A percentile compares a stretch with the other conserved stretches of the same genome.
These are phyloP conservation scores for Adiantum capillusveneris DNA, from an alignment of 75 land plant species.

Conservation along the genomic window DNA sequence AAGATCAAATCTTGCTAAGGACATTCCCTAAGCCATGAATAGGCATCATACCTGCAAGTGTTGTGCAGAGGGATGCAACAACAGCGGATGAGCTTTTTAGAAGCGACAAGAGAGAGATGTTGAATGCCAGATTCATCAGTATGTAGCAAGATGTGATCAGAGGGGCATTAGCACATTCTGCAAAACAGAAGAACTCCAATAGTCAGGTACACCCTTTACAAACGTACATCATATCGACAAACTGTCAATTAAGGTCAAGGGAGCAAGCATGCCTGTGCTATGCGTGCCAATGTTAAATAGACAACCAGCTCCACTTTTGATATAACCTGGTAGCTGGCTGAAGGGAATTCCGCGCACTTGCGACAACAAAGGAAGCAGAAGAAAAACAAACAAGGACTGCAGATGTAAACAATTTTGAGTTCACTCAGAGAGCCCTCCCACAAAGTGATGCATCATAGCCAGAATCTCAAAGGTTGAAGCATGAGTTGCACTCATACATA, in stretches of 20 bases:
- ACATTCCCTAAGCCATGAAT: too few species aligned
- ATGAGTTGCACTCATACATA: conserved; percentile 9
- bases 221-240: not conserved
- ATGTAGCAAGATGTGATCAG: conserved; percentile 68
- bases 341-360: conserved; percentile 74
- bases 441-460: not conserved
- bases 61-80: conserved; percentile 72
- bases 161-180: conserved; percentile 89
- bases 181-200: too few species aligned
- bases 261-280: not conserved
- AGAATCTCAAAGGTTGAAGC: too few species aligned
- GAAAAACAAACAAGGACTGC: conserved; percentile 79
- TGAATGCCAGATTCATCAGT: conserved; percentile 66
- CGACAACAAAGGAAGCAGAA: conserved; percentile 76
- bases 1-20: too few species aligned
- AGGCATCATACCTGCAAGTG: conserved; percentile 50
- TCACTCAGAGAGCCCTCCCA: not conserved
- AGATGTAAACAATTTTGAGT: conserved; percentile 1
- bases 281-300: conserved; percentile 53
- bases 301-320: conserved; percentile 70
- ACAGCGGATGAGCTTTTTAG: conserved; percentile 80
- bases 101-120: conserved; percentile 66
- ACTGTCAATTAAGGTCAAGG: not conserved
- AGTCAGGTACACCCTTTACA: not conserved
- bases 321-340: conserved; percentile 47